Evolutionary conservation across 805 yeast species (phyloP).

Genomic region (Starmerella bacillaris): DNA sequence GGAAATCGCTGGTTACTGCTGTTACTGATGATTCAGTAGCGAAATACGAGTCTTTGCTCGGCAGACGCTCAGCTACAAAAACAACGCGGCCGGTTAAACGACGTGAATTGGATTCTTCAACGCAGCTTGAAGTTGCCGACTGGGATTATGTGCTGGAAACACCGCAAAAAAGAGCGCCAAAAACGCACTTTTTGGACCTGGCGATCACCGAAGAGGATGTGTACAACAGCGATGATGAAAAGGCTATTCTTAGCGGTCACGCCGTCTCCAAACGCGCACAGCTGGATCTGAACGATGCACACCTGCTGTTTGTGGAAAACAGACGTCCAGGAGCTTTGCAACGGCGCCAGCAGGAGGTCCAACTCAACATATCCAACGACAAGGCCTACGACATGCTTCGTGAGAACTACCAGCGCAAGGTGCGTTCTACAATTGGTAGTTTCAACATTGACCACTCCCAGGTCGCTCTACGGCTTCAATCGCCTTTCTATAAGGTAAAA

Average conservation of each 20-base stretch:
- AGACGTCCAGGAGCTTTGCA: conserved; percentile 27
- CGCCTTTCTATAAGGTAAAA: conserved; percentile 76
- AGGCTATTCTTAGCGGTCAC: conserved; percentile 53
- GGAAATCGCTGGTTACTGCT: neutral
- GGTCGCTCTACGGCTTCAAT: conserved; percentile 72
- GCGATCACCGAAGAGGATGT: conserved; percentile 20
- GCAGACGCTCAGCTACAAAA: neutral
- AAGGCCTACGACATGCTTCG: conserved; percentile 64
- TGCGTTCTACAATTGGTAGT: conserved; percentile 82
- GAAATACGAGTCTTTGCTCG: conserved; percentile 4
- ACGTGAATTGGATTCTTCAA: conserved; percentile 5
- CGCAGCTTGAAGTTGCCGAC: conserved; percentile 17
- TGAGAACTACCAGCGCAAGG: conserved; percentile 75
- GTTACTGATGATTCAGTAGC: conserved; percentile 1
- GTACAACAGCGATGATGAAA: conserved; percentile 31
- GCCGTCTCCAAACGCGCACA: conserved; percentile 20
- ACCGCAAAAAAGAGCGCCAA: conserved; percentile 1
- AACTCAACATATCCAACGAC: conserved; percentile 79
- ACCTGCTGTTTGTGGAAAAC: conserved; percentile 46
- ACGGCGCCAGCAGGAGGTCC: conserved; percentile 37
- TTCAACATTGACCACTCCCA: conserved; percentile 77
- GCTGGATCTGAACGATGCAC: conserved; percentile 77
- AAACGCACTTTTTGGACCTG: conserved; percentile 10
- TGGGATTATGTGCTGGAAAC: conserved; percentile 24
- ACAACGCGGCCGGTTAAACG: neutral